A percentile compares a stretch with the other conserved stretches of the same genome.
These are phyloP conservation scores for Colletotrichum sp. DNA, from an alignment of 2,329 filamentous ascomycete genomes.

Conservation along the genomic window DNA sequence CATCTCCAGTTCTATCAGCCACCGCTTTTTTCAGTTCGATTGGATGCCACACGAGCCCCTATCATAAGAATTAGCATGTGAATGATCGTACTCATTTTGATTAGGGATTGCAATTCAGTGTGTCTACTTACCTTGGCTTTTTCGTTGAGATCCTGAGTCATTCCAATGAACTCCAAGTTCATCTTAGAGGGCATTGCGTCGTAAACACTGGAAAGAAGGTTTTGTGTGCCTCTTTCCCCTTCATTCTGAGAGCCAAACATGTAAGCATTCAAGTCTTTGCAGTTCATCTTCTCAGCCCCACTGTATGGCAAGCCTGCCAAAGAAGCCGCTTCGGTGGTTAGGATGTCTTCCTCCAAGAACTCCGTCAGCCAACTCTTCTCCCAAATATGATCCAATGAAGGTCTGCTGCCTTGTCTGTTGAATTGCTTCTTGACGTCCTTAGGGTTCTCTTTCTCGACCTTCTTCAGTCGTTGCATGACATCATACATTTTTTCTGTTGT, in stretches of 20 bases:
- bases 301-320: not conserved
- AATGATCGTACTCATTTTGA: fast-evolving
- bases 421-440: too few species aligned
- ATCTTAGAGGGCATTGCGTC: not conserved
- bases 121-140: not conserved
- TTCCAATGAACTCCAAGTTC: not conserved
- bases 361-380: not conserved
- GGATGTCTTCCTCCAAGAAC: too few species aligned
- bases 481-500: fast-evolving
- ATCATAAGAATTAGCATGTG: fast-evolving
- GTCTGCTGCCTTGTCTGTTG: fast-evolving
- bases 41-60: not conserved
- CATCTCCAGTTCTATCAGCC: too few species aligned
- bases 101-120: not conserved
- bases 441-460: too few species aligned
- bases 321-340: too few species aligned
- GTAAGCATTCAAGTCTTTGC: not conserved
- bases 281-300: not conserved
- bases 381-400: not conserved
- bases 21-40: too few species aligned
- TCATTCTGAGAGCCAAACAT: fast-evolving
- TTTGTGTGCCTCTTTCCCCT: not conserved
- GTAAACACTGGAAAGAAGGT: not conserved
- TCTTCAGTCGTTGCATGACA: not conserved
- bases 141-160: not conserved